Evolutionary conservation across 2,329 filamentous ascomycete species (phyloP), one percentile per base, ranked within the genome.

Genomic region (Sodiomyces alkalinus): DNA sequence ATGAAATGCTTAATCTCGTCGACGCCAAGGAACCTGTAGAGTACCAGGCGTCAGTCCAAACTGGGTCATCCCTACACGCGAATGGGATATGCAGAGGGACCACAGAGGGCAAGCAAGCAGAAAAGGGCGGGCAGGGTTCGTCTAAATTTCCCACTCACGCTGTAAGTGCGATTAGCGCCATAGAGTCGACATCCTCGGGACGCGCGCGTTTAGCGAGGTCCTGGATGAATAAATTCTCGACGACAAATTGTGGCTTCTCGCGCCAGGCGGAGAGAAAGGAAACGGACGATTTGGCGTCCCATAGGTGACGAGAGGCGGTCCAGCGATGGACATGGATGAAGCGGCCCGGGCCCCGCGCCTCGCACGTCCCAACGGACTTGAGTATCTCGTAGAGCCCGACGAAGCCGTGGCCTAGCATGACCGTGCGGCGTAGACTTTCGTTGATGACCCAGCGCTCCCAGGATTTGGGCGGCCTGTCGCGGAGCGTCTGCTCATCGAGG

Each of bases 391-490:
- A 42, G 12, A 59, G 33, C 27, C 47, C 52, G 6, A 47, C 39
- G 15, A 54, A 45, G 1, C 45, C 40, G 22, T 44, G 41, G 1
- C 44, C 37, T 32, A 51, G 46, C 31, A 60, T 33, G 9, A 48
- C 38, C 1, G 54, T 60, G 21, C 56, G 47, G 11, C 58, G 47
- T 6, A 49, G 41, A 32, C 52, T 56, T 41, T 62, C 58, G 4
- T 53, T 41, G 10, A 62, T 46, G 7, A 61, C 32, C 58, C 58
- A 62, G 10, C 42, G 44, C 45, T 62, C 56, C 58, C 58, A 62
- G 16, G 42, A 53, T 28, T 49, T 42, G 1, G 58, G 57, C 14
- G 51, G 48, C 16, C 40, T 42, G 3, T 52, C 47, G 18, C 47
- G 43, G 19, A 45, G 32, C 26, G 32, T 36, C 4, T 33, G 28